Conservation (phyloP, 2,329 filamentous ascomycete species). For the Pseudocercospora cruenta region DNA sequence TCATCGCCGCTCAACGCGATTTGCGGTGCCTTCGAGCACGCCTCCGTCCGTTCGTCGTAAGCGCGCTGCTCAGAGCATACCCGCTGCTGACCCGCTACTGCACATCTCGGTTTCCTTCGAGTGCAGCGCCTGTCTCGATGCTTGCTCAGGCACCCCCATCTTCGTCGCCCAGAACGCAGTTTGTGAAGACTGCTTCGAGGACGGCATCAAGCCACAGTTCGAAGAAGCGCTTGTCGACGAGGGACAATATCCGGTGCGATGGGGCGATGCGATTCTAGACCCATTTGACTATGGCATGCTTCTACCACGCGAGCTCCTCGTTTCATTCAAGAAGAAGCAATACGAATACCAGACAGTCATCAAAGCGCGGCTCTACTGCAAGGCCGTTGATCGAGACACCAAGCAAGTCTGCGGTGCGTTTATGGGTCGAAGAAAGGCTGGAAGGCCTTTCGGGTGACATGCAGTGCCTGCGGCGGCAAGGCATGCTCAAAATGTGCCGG, state of each 20-base stretch:
- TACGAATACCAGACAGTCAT: neutral
- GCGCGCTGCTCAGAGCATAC: neutral
- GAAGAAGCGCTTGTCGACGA: neutral
- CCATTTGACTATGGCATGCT: neutral
- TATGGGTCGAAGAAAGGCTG: neutral
- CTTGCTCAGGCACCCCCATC: neutral
- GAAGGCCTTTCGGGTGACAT: neutral
- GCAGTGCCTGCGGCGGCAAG: neutral
- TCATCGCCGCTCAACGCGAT: neutral
- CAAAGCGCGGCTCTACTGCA: neutral
- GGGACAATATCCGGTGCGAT: neutral
- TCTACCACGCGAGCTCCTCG: neutral
- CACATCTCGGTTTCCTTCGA: neutral
- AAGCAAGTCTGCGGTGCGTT: neutral
- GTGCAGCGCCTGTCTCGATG: neutral
- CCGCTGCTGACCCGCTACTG: neutral
- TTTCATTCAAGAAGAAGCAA: neutral
- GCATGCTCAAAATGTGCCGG: neutral
- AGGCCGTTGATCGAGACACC: neutral
- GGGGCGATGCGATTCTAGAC: neutral
- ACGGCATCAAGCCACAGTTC: neutral
- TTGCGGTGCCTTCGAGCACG: neutral
- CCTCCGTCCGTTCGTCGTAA: neutral
- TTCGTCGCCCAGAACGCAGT: neutral
- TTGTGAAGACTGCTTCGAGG: neutral